Conservation (phyloP, 176 grass and related monocot species). For the Musa beccarii region DNA sequence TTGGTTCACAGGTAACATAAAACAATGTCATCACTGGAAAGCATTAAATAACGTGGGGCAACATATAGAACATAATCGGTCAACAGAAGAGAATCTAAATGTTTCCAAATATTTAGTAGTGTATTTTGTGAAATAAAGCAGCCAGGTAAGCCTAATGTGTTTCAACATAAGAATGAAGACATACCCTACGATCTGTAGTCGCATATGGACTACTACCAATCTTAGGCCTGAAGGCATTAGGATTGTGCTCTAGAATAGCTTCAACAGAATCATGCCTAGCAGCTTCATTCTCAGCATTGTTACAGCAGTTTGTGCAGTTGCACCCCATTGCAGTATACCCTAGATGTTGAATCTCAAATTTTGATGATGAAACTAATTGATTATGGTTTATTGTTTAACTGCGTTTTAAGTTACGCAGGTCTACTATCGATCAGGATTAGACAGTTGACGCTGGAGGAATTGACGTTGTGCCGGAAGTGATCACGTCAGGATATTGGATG, state of each 20-base stretch:
- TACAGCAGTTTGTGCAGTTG: slow-evolving; percentile 32
- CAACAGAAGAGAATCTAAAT: neutral
- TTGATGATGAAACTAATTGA: no score
- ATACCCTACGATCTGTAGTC: slow-evolving; percentile 9
- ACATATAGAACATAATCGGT: neutral
- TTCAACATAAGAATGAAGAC: neutral
- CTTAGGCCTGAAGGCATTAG: slow-evolving; percentile 28
- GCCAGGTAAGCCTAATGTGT: neutral
- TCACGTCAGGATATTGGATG: no score
- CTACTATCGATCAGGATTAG: no score
- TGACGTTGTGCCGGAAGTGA: no score
- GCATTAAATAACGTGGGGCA: neutral
- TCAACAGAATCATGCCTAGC: slow-evolving; percentile 27
- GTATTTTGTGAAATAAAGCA: neutral
- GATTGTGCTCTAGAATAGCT: slow-evolving; percentile 25
- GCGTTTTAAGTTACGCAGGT: no score
- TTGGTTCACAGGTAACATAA: neutral
- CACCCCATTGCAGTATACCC: slow-evolving; percentile 29
- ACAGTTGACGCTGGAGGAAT: no score
- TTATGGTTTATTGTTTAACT: no score
- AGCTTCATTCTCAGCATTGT: slow-evolving; percentile 27
- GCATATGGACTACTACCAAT: slow-evolving; percentile 11
- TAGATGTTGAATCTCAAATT: neutral
- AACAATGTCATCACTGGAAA: neutral
- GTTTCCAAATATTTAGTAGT: no score